Evolutionary conservation across 106 monocot species (phyloP), one percentile per base, ranked within the genome.

Genomic region (Platanthera guangdongensis): DNA sequence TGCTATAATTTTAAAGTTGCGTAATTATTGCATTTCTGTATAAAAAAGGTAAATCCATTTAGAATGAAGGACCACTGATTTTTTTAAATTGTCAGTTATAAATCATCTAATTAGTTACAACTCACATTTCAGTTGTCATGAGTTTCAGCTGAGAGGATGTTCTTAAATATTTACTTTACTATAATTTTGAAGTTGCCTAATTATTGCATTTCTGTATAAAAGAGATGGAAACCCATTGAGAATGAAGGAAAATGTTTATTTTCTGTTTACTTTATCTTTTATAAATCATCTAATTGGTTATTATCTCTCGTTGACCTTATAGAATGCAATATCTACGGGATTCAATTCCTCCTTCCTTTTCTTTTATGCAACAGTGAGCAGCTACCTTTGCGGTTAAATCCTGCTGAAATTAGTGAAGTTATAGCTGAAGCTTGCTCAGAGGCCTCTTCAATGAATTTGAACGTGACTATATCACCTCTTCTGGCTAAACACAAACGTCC

Each of bases 401-500:
- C 83, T 82, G 79, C 88, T 82, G 99, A 99, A 88, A 87, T 99
- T 76, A 77, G 75, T 81, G 99, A 99, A 84, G 94, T 99, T 49
- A 94, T 99, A 85, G 79, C 94, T 87, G 94, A 94, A 82, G 88
- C 91, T 81, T 99, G 92, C 83, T 92, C 87, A 45, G 99, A 87
- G 19, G 57, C 80, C 28, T 81, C 87, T 80, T 79, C 81, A 76
- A 68, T 80, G 71, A 81, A 83, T 88, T 67, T 75, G 69, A 94
- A 86, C 85, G 71, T 81, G 74, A 86, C 64, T 60, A 60, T 83
- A 10, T 60, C 86, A 28, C 79, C 85, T 78, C 88, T 76, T 52
- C 83, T 90, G 71, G 87, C 76, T 32, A 92, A 80, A 49, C 81
- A 76, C 16, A 74, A 84, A 18, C 92, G 83, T 71, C 92, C 91